phyloP scores from a whole-genome alignment of 352 stramenopile species.

The Globisporangium takayamanum region DNA sequence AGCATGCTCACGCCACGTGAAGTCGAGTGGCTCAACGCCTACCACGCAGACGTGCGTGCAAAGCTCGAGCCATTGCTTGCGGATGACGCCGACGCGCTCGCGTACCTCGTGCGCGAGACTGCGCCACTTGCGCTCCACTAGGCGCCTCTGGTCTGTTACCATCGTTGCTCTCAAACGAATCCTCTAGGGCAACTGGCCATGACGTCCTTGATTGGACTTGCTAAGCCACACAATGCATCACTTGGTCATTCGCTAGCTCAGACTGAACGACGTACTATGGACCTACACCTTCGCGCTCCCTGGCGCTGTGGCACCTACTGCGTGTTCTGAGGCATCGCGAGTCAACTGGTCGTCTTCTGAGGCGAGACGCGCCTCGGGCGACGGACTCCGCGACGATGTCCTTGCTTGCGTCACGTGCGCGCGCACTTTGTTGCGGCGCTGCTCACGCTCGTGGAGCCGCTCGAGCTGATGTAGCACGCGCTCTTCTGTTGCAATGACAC shows the following conservation, averaged over 20 bases:
- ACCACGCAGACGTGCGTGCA: slow-evolving; percentile 89
- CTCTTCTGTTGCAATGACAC: slow-evolving; percentile 31
- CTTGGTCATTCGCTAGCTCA: background rate
- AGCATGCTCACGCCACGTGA: slow-evolving; percentile 89
- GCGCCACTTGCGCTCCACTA: slow-evolving; percentile 30
- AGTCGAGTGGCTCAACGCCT: slow-evolving; percentile 94
- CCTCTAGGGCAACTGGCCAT: too few species aligned
- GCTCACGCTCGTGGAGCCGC: slow-evolving; percentile 36
- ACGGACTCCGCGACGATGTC: slow-evolving; percentile 25
- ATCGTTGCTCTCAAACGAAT: background rate
- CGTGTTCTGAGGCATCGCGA: too few species aligned
- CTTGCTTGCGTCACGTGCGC: slow-evolving; percentile 22
- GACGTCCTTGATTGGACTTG: background rate
- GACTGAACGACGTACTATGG: too few species aligned
- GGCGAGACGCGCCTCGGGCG: slow-evolving; percentile 16
- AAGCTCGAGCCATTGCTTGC: slow-evolving; percentile 89
- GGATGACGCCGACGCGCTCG: slow-evolving; percentile 49
- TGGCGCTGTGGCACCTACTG: background rate
- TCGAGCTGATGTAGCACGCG: slow-evolving; percentile 52
- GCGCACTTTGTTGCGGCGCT: slow-evolving; percentile 19
- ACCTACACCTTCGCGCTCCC: too few species aligned
- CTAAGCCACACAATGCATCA: too few species aligned
- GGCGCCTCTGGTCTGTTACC: background rate
- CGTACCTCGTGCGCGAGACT: slow-evolving; percentile 76
- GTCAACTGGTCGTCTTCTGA: background rate